Base-by-base conservation (phyloP, 164 flowering plant genomes). In the Protea cynaroides region DNA sequence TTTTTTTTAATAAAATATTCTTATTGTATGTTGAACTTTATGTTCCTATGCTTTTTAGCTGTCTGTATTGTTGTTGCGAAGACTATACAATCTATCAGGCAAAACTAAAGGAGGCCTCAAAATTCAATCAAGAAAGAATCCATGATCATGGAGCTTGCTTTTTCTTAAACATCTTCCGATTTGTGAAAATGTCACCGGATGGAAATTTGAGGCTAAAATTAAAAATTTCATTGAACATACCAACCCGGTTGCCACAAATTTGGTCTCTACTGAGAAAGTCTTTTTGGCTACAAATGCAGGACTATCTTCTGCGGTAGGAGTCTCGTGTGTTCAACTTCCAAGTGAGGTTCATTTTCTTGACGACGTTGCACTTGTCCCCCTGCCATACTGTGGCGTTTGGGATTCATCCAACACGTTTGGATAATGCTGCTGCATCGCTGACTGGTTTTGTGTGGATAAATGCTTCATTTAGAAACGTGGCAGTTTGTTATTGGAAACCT, bases 301-400 rank as follows among this genome's bases (percentile, higher is more conserved):
- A 81, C 75, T 68, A 71, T 72, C 23, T 25, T 81, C 15, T 76
- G 80, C 29, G 88, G 87, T 52, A 80, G 86, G 82, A 75, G 64
- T 21, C 68, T 84, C 7, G 67, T 74, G 43, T 73, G 86, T 68
- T n/a, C n/a, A n/a, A n/a, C n/a, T n/a, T 62, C 75, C 38, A 79
- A 79, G 56, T 83, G 74, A 83, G 68, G 24, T 40, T 40, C 54
- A 23, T 53, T 36, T 11, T 25, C 7, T 34, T 56, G 29, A 37
- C 63, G 67, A 58, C 40, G 40, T 43, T 61, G 52, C 24, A 61
- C 22, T 15, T 19, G 25, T 49, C 43, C 40, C 9, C 8, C 54
- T 25, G 13, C 43, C 59, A 40, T 52, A 56, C 40, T 50, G 24
- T 47, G 58, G 38, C 8, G 13, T 37, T 47, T 25, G n/a, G 23